phyloP scores from a whole-genome alignment of 352 stramenopile genomes.

The Discostella stelligera region DNA sequence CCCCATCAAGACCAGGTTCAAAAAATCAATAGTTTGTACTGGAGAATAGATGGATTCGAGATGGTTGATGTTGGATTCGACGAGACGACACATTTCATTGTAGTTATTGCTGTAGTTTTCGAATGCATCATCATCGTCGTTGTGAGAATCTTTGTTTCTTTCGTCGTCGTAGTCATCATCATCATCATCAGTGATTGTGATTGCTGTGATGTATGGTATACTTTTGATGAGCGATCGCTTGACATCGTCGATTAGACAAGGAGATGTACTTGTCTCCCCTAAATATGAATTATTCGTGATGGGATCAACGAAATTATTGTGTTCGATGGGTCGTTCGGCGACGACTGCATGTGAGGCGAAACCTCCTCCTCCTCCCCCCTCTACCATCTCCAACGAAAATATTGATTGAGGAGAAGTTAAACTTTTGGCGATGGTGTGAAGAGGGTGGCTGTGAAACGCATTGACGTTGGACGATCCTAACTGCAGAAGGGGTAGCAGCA shows the following conservation, averaged over 20 bases:
- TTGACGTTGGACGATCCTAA: neutral
- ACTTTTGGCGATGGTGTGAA: neutral
- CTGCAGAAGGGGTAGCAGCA: neutral
- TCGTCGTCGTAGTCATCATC: neutral
- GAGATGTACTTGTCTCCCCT: neutral
- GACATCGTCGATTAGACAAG: neutral
- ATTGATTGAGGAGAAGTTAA: neutral
- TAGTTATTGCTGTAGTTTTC: neutral
- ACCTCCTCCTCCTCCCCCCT: neutral
- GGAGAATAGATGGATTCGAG: conserved; percentile 62
- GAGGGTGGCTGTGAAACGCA: neutral
- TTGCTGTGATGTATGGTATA: neutral
- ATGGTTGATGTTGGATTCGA: conserved; percentile 70
- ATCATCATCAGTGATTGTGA: neutral
- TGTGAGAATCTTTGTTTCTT: too few relatives aligned
- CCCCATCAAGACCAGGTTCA: conserved; percentile 63
- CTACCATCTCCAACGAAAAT: neutral
- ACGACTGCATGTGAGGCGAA: neutral
- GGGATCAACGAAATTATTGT: neutral
- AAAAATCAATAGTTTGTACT: conserved; percentile 67
- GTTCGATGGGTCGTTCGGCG: neutral
- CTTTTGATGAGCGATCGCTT: neutral
- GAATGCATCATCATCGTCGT: neutral
- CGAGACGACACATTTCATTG: neutral
- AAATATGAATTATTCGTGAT: neutral